A percentile compares a stretch with the other conserved stretches of the same genome.
Evolutionary conservation across 495 filamentous ascomycete genomes (phyloP).

Genomic region (Copromyces sp.): DNA sequence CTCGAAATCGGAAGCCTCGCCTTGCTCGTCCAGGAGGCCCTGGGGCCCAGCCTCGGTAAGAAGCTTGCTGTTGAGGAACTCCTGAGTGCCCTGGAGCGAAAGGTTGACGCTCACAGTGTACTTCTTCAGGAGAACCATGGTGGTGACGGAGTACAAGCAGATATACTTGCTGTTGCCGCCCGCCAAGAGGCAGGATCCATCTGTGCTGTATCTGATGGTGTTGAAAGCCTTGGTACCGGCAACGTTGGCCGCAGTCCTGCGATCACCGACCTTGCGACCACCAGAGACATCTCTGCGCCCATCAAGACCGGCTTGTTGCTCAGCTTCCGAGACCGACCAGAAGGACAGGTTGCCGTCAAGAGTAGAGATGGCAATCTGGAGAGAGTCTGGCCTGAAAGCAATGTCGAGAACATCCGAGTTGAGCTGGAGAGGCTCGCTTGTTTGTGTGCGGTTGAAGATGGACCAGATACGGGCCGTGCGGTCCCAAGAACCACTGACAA

Average conservation of each 20-base stretch:
- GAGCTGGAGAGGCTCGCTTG: constrained; percentile 84
- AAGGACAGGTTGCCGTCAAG: constrained; percentile 91
- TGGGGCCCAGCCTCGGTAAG: constrained; percentile 84
- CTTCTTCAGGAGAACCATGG: constrained; percentile 84
- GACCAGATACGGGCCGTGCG: constrained; percentile 90
- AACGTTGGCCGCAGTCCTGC: constrained; percentile 80
- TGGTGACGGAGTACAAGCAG: constrained; percentile 83
- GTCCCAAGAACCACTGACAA: constrained; percentile 93
- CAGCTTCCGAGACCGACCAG: constrained; percentile 82
- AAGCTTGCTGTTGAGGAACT: constrained; percentile 84
- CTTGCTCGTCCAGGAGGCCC: constrained; percentile 72
- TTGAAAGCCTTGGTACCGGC: constrained; percentile 83
- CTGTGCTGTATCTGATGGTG: constrained; percentile 78
- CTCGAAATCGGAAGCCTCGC: constrained; percentile 81
- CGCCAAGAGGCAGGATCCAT: constrained; percentile 82
- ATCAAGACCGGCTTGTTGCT: constrained; percentile 72
- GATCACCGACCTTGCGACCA: constrained; percentile 75
- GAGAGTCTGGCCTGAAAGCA: constrained; percentile 79
- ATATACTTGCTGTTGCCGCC: constrained; percentile 96
- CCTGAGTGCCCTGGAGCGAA: constrained; percentile 88
- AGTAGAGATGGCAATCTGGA: constrained; percentile 83
- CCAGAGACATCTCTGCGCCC: constrained; percentile 88
- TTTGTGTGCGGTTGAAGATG: constrained; percentile 86
- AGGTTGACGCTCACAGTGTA: constrained; percentile 91
- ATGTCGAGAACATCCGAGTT: constrained; percentile 83